These are phyloP conservation scores for Oryza brachyantha DNA, from an alignment of 176 grass and related monocot species.

Conservation along the genomic window DNA sequence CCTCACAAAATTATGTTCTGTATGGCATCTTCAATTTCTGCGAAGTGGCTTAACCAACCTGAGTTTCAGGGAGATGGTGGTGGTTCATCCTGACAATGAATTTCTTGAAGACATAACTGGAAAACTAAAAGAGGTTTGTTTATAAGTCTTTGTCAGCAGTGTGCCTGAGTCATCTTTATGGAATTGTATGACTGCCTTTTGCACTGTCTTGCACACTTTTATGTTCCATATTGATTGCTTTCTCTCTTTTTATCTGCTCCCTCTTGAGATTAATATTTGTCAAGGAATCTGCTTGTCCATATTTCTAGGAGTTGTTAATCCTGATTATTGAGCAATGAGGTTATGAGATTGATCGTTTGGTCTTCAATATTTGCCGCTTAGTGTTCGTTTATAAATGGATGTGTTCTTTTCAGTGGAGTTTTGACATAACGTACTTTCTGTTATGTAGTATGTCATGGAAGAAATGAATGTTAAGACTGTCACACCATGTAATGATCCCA, in stretches of 20 bases:
- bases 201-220: neutral
- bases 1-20: neutral
- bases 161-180: neutral
- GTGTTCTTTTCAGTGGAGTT: slow-evolving; percentile 8
- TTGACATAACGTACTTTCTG: slow-evolving; percentile 26
- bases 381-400: neutral
- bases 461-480: slow-evolving; percentile 95
- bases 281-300: neutral
- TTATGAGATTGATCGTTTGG: neutral
- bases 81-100: slow-evolving; percentile 87
- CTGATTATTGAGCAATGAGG: neutral
- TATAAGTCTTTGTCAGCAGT: neutral
- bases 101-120: slow-evolving; percentile 96
- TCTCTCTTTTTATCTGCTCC: neutral
- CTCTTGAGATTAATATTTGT: neutral
- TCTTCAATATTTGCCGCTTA: neutral
- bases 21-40: slow-evolving; percentile 34
- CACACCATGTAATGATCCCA: slow-evolving; percentile 86
- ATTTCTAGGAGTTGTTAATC: neutral
- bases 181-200: slow-evolving; percentile 19
- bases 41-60: slow-evolving; percentile 22
- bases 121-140: slow-evolving; percentile 87
- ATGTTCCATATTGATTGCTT: neutral
- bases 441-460: slow-evolving; percentile 95
- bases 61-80: slow-evolving; percentile 84